These are phyloP conservation scores for Aspergillus coremiiformis DNA, from an alignment of 495 filamentous ascomycete genomes.

Conservation along the genomic window DNA sequence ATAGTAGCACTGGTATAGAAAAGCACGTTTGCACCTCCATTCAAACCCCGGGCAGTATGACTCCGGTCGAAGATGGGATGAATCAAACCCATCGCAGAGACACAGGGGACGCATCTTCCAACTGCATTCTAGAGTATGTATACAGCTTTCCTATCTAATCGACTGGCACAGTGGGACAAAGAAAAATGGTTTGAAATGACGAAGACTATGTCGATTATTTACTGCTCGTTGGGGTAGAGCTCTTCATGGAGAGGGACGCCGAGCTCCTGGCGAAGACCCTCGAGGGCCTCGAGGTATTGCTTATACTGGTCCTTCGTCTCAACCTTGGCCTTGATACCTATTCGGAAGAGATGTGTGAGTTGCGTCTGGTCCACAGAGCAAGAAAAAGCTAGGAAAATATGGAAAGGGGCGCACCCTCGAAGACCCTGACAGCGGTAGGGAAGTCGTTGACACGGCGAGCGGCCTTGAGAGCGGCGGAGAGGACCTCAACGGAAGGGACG, in stretches of 20 bases:
- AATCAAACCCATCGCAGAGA: slow-evolving; percentile 1
- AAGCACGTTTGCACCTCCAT: slow-evolving; percentile 18
- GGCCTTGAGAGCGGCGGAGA: slow-evolving; percentile 82
- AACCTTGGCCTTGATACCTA: slow-evolving; percentile 98
- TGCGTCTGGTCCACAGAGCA: not conserved
- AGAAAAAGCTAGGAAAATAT: not conserved
- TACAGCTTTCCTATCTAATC: slow-evolving; percentile 42
- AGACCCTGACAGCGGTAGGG: slow-evolving; percentile 94
- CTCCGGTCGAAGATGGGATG: not conserved
- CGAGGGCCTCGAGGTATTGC: slow-evolving; percentile 91
- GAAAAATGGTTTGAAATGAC: slow-evolving; percentile 5
- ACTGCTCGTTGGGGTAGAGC: slow-evolving; percentile 76
- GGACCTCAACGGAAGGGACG: slow-evolving; percentile 87
- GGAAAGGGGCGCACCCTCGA: slow-evolving; percentile 66
- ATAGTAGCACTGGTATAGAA: slow-evolving; percentile 24
- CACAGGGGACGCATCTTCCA: slow-evolving; percentile 20
- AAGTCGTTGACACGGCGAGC: slow-evolving; percentile 96
- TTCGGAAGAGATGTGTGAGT: slow-evolving; percentile 16
- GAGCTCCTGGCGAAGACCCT: slow-evolving; percentile 85
- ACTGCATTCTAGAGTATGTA: slow-evolving; percentile 42
- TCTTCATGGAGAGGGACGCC: slow-evolving; percentile 89
- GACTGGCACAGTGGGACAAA: slow-evolving; percentile 13
- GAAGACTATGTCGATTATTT: slow-evolving; percentile 15
- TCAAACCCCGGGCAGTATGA: not conserved
- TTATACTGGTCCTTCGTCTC: slow-evolving; percentile 97